Percentiles rank a stretch among this genome's conserved stretches.
Conservation (phyloP, 2,329 filamentous ascomycete species). For the Talaromyces albobiverticillius region DNA sequence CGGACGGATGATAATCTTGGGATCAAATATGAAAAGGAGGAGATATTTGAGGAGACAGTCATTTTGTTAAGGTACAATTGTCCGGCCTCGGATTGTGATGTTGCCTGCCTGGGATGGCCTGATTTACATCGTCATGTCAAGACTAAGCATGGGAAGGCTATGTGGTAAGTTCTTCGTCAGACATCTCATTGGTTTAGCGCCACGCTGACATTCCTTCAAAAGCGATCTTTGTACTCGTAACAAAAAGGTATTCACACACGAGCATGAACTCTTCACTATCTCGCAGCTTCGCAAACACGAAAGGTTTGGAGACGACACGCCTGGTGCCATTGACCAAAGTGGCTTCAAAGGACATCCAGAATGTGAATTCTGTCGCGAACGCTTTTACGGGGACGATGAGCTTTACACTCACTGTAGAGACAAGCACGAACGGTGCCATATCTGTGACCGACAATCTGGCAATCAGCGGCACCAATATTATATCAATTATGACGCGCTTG, state of each 20-base stretch:
- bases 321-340: slow-evolving; percentile 85
- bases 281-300: slow-evolving; percentile 83
- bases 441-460: slow-evolving; percentile 71
- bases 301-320: slow-evolving; percentile 83
- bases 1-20: slow-evolving; percentile 81
- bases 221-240: slow-evolving; percentile 85
- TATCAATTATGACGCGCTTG: slow-evolving; percentile 79
- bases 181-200: background rate
- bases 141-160: slow-evolving; percentile 75
- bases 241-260: slow-evolving; percentile 98
- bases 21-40: slow-evolving; percentile 82
- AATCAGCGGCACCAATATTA: slow-evolving; percentile 82
- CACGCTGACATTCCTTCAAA: slow-evolving; percentile 10
- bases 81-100: slow-evolving; percentile 78
- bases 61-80: slow-evolving; percentile 92
- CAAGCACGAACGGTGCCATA: slow-evolving; percentile 90
- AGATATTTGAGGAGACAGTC: slow-evolving; percentile 88
- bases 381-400: slow-evolving; percentile 96
- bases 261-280: slow-evolving; percentile 86
- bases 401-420: slow-evolving; percentile 89
- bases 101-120: slow-evolving; percentile 77
- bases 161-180: slow-evolving; percentile 58
- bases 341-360: slow-evolving; percentile 95
- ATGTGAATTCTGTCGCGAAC: slow-evolving; percentile 84
- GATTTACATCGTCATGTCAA: slow-evolving; percentile 80